These are phyloP conservation scores for Purshia tridentata DNA, from an alignment of 306 rosid genomes.

Conservation along the genomic window DNA sequence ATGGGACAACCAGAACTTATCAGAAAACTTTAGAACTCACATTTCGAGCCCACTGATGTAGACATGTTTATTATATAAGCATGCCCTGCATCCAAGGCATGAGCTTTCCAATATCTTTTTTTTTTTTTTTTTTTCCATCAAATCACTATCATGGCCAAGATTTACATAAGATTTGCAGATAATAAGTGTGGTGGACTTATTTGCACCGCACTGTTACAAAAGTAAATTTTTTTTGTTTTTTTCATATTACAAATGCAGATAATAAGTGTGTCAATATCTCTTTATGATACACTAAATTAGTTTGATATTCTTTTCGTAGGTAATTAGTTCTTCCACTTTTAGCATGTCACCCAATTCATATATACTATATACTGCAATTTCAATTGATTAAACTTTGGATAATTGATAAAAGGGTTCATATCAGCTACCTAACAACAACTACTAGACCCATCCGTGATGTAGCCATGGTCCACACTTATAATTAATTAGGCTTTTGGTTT, in stretches of 20 bases:
- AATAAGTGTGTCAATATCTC: too few species aligned
- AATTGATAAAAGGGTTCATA: slow-evolving; percentile 20
- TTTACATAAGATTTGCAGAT: neutral
- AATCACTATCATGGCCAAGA: neutral
- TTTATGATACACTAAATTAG: too few species aligned
- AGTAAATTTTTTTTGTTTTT: neutral
- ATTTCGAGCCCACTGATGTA: neutral
- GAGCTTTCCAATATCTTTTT: neutral
- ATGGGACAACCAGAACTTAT: neutral
- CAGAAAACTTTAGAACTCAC: neutral
- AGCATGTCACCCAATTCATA: neutral
- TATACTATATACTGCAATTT: neutral
- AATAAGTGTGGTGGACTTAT: too few species aligned
- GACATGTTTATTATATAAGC: neutral
- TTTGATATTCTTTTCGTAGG: too few species aligned
- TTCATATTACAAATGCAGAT: too few species aligned
- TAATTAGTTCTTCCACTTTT: neutral
- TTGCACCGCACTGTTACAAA: too few species aligned
- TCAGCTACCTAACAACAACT: slow-evolving; percentile 39
- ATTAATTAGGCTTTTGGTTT: neutral
- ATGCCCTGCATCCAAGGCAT: neutral
- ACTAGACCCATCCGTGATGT: slow-evolving; percentile 22
- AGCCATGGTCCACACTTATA: slow-evolving; percentile 15
- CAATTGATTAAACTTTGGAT: slow-evolving; percentile 31
- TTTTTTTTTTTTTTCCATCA: neutral